phyloP scores from a whole-genome alignment of 1,284 basidiomycete genomes.

The Fomitopsis pinicola region DNA sequence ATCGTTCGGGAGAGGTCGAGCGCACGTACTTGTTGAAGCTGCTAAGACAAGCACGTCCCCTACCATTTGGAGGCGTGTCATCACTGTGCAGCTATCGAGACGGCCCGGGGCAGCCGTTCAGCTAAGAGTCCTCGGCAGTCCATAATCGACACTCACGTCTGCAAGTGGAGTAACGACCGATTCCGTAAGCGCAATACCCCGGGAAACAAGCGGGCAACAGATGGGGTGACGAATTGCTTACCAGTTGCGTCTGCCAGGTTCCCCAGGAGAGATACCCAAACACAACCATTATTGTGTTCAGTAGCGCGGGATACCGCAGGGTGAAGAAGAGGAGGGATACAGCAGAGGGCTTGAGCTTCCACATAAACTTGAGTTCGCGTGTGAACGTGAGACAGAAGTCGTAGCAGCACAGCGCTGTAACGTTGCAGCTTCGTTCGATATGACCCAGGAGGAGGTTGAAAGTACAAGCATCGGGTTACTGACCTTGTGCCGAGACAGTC shows the following conservation, averaged over 20 bases:
- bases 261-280: not conserved
- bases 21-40: not conserved
- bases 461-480: not conserved
- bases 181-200: not conserved
- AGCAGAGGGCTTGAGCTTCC: not conserved
- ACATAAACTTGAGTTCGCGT: not conserved
- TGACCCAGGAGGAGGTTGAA: too few relatives aligned
- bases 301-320: not conserved
- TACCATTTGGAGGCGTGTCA: not conserved
- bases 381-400: not conserved
- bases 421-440: not conserved
- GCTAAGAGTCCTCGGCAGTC: not conserved
- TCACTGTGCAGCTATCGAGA: not conserved
- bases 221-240: not conserved
- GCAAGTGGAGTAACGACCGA: not conserved
- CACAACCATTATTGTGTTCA: not conserved
- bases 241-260: not conserved
- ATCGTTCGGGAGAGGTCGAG: not conserved
- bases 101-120: too few relatives aligned
- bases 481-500: not conserved
- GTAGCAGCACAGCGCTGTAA: not conserved
- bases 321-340: not conserved
- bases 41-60: not conserved
- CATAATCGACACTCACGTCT: not conserved
- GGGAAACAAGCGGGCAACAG: too few relatives aligned